phyloP scores from a whole-genome alignment of 2,329 filamentous ascomycete genomes.

The Karstenula rhodostoma region DNA sequence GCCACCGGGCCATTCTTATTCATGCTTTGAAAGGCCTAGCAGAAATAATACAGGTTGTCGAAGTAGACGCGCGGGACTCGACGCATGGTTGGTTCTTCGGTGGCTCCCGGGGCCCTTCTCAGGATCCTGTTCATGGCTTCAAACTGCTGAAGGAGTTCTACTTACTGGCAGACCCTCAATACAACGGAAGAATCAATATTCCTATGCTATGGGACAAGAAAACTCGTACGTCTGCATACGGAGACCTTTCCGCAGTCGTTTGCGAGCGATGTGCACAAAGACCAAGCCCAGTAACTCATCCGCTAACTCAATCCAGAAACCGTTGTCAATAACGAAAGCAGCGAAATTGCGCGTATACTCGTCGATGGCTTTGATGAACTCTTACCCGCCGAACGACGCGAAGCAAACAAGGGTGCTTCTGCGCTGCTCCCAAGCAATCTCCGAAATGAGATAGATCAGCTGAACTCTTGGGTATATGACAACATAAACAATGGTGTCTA shows the following conservation, averaged over 20 bases:
- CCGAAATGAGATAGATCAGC: slow-evolving; percentile 74
- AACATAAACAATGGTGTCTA: slow-evolving; percentile 64
- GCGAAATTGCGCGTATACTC: slow-evolving; percentile 47
- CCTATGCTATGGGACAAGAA: slow-evolving; percentile 79
- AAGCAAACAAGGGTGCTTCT: slow-evolving; percentile 60
- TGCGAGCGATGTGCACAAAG: not conserved
- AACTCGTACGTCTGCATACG: slow-evolving; percentile 38
- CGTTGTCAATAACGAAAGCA: slow-evolving; percentile 48
- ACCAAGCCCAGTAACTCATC: not conserved
- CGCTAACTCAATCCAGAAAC: slow-evolving; percentile 31
- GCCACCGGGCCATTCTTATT: slow-evolving; percentile 60
- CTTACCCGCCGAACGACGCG: slow-evolving; percentile 60
- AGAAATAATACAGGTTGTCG: slow-evolving; percentile 58
- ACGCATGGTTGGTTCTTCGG: slow-evolving; percentile 46
- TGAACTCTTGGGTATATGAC: slow-evolving; percentile 82
- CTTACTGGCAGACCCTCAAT: slow-evolving; percentile 67
- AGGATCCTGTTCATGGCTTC: slow-evolving; percentile 42
- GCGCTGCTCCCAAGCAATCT: slow-evolving; percentile 74
- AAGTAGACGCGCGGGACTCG: slow-evolving; percentile 48
- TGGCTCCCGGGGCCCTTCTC: slow-evolving; percentile 33
- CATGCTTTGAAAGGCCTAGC: slow-evolving; percentile 59
- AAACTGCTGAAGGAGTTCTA: slow-evolving; percentile 69
- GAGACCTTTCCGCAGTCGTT: not conserved
- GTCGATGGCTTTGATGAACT: slow-evolving; percentile 42
- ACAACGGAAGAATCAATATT: slow-evolving; percentile 73